Base-by-base conservation (phyloP, 495 filamentous ascomycete species). In the Aspergillus panamensis region DNA sequence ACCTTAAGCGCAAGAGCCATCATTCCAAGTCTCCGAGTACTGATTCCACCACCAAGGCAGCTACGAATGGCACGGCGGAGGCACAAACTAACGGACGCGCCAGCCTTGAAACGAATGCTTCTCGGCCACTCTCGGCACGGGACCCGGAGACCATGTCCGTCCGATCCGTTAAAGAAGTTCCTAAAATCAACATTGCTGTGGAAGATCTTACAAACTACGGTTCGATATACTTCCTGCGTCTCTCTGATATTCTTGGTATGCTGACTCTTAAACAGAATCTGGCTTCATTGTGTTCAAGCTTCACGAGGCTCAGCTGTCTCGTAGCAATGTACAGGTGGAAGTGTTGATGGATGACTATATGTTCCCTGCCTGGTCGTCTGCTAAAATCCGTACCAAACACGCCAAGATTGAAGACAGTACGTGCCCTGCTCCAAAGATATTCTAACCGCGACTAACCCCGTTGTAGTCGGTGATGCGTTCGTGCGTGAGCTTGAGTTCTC, bases 401-500 rank as follows among this genome's bases (percentile, higher is more conserved):
- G 78, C 81, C 56, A 88, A 82, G 39, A 89, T 96, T 65, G 85
- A 91, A 57, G 94, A 97, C 75, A 89, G 82, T 85, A 71, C 58
- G 80, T 77, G 29, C 37, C 31, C 51, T 6, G 16, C 31, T 4
- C 35, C 25, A 37, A 25, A 39, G 10, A 25, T 4, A 29, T 13
- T 2, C 9, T 30, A 13, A 21, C 19, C n/a, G 31, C 48, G 14
- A 39, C 62, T 65, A 47, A 68, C 53, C 39, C 6, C 6, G 12
- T 17, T 13, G 29, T 59, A 85, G 82, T 90, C 57, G 92, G 94
- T 25, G 94, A 99, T 73, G 92, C 91, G 21, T 91, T 99, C 66
- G 90, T 99, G 35, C 90, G 94, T 51, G 94, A 99, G 66, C 82
- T 99, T 16, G 94, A 99, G 45, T 90, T 96, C 62, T 99, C 94